Evolutionary conservation across 1,284 basidiomycete genomes (phyloP), one percentile per base, ranked within the genome.

Genomic region (Fomitopsis palustris): DNA sequence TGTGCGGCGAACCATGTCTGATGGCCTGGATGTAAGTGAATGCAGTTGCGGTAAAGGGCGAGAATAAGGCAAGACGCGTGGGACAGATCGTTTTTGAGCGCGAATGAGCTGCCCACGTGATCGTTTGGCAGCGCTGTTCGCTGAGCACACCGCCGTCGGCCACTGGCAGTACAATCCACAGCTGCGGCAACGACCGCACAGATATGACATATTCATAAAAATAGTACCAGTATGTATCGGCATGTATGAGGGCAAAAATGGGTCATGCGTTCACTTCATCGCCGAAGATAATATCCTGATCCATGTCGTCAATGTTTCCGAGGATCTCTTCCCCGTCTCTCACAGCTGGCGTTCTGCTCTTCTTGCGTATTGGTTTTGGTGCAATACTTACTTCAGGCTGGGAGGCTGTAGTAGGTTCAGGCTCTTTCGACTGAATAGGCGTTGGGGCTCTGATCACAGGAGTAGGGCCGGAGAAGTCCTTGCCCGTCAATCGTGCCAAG

Each of bases 401-500:
- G 27, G 16, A 8, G 9, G 10, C 1, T 31, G 33, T 12, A 19
- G 53, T 39, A 9, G 38, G 29, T 41, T 62, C 57, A 10, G 64
- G 53, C 41, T 69, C 63, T 6, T 56, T 58, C 14, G 64, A 66
- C 10, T 66, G 64, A 7, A 72, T 73, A 16, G 77, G 77, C 4
- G 77, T 73, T 0, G 85, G 84, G 1, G 78, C 77, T 29, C 80
- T 78, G 61, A 92, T 90, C 59, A 85, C 81, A 0, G 89, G 89
- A n/a, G 82, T 81, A 21, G 89, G 89, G 0, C 89, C 89, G 54
- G 88, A 87, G 65, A 92, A 92, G 67, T 92, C 88, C 64, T 87
- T 91, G 41, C 89, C 88, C 7, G 90, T 92, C 83, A 92, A 84
- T 25, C 86, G 81, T 35, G 86, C 83, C 17, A 92, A 72, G 0